These are phyloP conservation scores for Solanum verrucosum DNA, from an alignment of 257 asterid genomes.

Conservation along the genomic window DNA sequence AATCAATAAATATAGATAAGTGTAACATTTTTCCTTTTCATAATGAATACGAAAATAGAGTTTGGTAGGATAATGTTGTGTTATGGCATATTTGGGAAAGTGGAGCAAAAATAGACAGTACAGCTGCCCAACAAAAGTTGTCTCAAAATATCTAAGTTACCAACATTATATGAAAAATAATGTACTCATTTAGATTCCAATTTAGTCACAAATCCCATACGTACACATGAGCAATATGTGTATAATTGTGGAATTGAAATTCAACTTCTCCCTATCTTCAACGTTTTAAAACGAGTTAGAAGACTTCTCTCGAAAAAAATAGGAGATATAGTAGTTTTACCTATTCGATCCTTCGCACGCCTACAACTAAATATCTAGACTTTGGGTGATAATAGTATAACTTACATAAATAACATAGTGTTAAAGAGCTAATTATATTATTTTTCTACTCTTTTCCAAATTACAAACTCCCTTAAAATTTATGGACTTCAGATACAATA, in stretches of 20 bases:
- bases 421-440: too few species aligned
- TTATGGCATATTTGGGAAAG: background rate
- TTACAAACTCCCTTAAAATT: too few species aligned
- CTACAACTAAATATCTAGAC: background rate
- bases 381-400: background rate
- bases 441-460: too few species aligned
- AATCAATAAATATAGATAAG: too few species aligned
- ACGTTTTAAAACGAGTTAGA: background rate
- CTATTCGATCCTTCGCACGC: background rate
- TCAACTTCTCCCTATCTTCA: background rate
- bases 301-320: background rate
- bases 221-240: background rate
- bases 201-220: background rate
- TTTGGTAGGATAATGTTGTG: background rate
- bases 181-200: background rate
- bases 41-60: background rate
- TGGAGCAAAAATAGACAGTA: background rate
- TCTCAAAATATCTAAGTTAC: background rate
- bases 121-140: background rate
- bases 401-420: too few species aligned
- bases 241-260: background rate
- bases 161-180: background rate
- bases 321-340: accelerated
- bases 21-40: background rate
- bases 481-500: too few species aligned